phyloP scores from a whole-genome alignment of 257 asterid species.

The Prunella vulgaris region DNA sequence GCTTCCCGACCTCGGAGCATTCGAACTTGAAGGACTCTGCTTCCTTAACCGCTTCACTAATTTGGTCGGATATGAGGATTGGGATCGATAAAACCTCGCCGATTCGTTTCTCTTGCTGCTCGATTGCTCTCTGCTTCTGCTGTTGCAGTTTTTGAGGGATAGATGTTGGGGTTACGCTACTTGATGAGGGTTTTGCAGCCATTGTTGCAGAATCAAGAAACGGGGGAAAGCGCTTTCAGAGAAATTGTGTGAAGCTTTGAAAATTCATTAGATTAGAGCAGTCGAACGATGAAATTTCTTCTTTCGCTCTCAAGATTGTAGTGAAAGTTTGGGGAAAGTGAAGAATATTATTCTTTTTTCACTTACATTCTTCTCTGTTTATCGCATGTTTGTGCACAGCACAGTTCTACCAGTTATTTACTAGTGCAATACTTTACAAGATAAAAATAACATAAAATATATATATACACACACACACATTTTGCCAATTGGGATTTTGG shows the following conservation, averaged over 20 bases:
- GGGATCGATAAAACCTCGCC: constrained; percentile 45
- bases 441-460: no score
- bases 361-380: constrained; percentile 3
- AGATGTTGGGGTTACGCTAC: constrained; percentile 11
- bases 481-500: no score
- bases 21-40: constrained; percentile 55
- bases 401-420: not conserved
- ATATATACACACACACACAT: no score
- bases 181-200: constrained; percentile 40
- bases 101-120: constrained; percentile 38
- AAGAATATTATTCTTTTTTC: not conserved
- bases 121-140: constrained; percentile 29
- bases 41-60: constrained; percentile 40
- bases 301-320: not conserved
- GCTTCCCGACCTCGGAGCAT: constrained; percentile 48
- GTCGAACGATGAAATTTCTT: not conserved
- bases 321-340: constrained; percentile 10
- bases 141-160: constrained; percentile 30
- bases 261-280: not conserved
- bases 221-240: not conserved
- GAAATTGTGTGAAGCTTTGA: not conserved
- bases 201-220: constrained; percentile 18
- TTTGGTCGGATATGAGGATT: constrained; percentile 43
- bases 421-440: no score
- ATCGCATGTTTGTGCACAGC: constrained; percentile 12